These are phyloP conservation scores for Nakazawaea populi DNA, from an alignment of 805 yeast genomes.

Conservation along the genomic window DNA sequence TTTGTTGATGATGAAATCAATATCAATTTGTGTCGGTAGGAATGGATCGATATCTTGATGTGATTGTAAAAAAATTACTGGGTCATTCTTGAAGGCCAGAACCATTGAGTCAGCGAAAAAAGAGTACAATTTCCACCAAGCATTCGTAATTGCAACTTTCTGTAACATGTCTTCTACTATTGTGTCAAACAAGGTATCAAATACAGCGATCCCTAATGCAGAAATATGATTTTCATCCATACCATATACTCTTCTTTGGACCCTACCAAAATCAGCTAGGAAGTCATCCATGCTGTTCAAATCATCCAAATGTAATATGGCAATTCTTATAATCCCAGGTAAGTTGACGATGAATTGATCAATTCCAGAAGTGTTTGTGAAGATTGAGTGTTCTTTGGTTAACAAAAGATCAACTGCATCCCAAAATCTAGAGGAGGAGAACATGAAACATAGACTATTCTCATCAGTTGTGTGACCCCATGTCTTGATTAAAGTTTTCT, in stretches of 20 bases:
- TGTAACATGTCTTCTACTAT: background rate
- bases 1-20: conserved; percentile 1
- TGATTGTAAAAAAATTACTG: conserved; percentile 4
- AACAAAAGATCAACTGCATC: background rate
- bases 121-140: conserved; percentile 24
- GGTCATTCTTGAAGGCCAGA: conserved; percentile 18
- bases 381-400: background rate
- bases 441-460: background rate
- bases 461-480: conserved; percentile 3
- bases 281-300: conserved; percentile 52
- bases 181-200: conserved; percentile 45
- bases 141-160: background rate
- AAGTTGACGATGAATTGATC: conserved; percentile 74
- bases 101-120: conserved; percentile 25
- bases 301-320: conserved; percentile 59
- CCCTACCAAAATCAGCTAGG: conserved; percentile 57
- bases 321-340: conserved; percentile 68
- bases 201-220: conserved; percentile 65
- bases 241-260: conserved; percentile 69
- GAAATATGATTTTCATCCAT: conserved; percentile 63
- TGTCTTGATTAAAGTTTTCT: background rate
- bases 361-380: conserved; percentile 31
- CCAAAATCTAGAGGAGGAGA: conserved; percentile 4
- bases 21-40: background rate
- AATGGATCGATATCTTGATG: conserved; percentile 2